Evolutionary conservation across 805 yeast species (phyloP).

Genomic region (Suhomyces sp.): DNA sequence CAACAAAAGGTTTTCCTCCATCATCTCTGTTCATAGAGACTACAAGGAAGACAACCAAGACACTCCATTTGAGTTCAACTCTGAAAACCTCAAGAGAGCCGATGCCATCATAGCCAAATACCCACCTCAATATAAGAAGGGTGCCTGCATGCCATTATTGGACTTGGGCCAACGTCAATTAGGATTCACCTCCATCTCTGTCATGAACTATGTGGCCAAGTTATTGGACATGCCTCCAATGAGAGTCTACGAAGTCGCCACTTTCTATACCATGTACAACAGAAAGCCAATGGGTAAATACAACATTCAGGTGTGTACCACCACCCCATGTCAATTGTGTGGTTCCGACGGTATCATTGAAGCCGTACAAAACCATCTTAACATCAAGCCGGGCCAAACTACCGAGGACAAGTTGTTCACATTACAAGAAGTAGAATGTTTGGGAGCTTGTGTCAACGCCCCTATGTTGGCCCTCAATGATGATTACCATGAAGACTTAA

Average conservation of each 20-base stretch:
- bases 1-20: constrained; percentile 35
- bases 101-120: constrained; percentile 72
- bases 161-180: constrained; percentile 86
- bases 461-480: constrained; percentile 87
- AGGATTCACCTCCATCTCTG: constrained; percentile 82
- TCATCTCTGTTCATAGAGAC: constrained; percentile 70
- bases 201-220: constrained; percentile 88
- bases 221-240: constrained; percentile 86
- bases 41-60: constrained; percentile 63
- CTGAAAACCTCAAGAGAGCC: constrained; percentile 67
- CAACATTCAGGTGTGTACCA: constrained; percentile 82
- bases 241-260: constrained; percentile 92
- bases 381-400: constrained; percentile 74
- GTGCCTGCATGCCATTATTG: constrained; percentile 83
- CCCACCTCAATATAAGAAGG: constrained; percentile 84
- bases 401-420: constrained; percentile 75
- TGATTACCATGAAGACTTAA: constrained; percentile 79
- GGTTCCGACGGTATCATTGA: constrained; percentile 78
- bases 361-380: constrained; percentile 60
- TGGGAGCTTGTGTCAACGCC: constrained; percentile 90
- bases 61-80: constrained; percentile 69
- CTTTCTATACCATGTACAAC: constrained; percentile 89
- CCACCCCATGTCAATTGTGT: constrained; percentile 86
- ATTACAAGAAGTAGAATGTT: constrained; percentile 84
- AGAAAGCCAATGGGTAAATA: constrained; percentile 83